Conservation (phyloP, 495 filamentous ascomycete genomes). For the Cladorrhinum samala region DNA sequence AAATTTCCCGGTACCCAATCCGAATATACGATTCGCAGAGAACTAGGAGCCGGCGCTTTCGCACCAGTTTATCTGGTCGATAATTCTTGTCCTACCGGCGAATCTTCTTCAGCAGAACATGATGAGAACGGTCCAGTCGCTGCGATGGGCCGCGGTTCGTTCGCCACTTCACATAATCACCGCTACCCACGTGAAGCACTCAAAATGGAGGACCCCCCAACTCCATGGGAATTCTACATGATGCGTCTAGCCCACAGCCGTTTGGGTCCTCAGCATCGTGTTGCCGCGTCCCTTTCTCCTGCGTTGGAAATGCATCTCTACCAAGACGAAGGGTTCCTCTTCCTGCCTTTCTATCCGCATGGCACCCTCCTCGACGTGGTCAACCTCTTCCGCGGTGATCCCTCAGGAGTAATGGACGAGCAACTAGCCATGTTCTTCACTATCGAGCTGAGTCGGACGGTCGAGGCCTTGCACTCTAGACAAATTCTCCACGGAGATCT, state of each 20-base stretch:
- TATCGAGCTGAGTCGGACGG: slow-evolving; percentile 81
- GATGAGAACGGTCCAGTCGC: slow-evolving; percentile 40
- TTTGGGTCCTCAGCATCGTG: slow-evolving; percentile 58
- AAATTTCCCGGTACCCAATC: slow-evolving; percentile 56
- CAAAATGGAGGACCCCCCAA: slow-evolving; percentile 83
- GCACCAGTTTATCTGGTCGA: slow-evolving; percentile 90
- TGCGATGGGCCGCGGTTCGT: slow-evolving; percentile 45
- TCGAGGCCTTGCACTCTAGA: slow-evolving; percentile 77
- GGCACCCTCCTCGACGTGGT: slow-evolving; percentile 90
- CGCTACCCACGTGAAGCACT: slow-evolving; percentile 69
- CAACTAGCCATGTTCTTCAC: slow-evolving; percentile 88
- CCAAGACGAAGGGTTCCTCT: slow-evolving; percentile 71
- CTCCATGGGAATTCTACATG: slow-evolving; percentile 94
- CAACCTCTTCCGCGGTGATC: slow-evolving; percentile 72
- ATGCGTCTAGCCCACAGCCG: slow-evolving; percentile 74
- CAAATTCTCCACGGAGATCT: slow-evolving; percentile 87
- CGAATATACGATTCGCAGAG: slow-evolving; percentile 72
- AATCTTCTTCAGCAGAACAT: slow-evolving; percentile 38
- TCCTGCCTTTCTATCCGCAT: slow-evolving; percentile 83
- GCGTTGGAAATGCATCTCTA: slow-evolving; percentile 87
- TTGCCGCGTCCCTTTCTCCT: slow-evolving; percentile 65
- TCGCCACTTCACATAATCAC: slow-evolving; percentile 35
- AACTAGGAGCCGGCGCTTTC: slow-evolving; percentile 88
- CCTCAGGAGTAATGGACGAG: slow-evolving; percentile 74
- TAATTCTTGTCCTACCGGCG: slow-evolving; percentile 46